Evolutionary conservation across 164 flowering plant species (phyloP), one percentile per base, ranked within the genome.

Genomic region (Berberis thunbergii): DNA sequence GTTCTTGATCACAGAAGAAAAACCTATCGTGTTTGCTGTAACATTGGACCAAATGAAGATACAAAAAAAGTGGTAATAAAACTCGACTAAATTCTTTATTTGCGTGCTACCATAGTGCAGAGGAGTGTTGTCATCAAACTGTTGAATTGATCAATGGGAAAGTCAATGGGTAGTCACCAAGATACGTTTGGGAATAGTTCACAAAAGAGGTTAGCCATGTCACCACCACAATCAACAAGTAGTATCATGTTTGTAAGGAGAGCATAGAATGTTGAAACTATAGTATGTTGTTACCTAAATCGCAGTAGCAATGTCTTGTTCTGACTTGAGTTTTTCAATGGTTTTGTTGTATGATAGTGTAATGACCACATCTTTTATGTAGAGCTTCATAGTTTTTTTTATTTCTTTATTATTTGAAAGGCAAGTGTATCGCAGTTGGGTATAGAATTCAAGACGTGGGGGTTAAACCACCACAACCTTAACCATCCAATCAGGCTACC

Each of bases 1-100:
- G 96, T 45, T 86, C 86, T 69, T 81, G 78, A 53, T 88, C 86
- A 64, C 98, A 92, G 70, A 87, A 90, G 81, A 92, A 92, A 60
- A 82, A 85, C 73, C 87, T 86, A 64, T 89, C 96, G 12, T 81
- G 80, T 53, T 83, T 78, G 64, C 71, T 78, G 67, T 86, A 87
- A 65, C 84, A 85, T 75, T 86, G 91, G 52, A 67, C 82, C 1
- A 88, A 73, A 78, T 88, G 91, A 58, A 90, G 87, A 77, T 84
- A 90, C 1, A 85, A 57, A 73, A 64, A 83, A 10, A 77, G 69
- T 0, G 84, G 66, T 12, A 60, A 43, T 4, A 66, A 57, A 38
- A 59, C 55, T 39, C 43, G 79, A 62, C 41, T 2, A 44, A 40
- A 43, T 58, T 75, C 13, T 64, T 71, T 74, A 78, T 85, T 64